Conservation (phyloP, 805 yeast genomes). For the Wickerhamiella azyma region DNA sequence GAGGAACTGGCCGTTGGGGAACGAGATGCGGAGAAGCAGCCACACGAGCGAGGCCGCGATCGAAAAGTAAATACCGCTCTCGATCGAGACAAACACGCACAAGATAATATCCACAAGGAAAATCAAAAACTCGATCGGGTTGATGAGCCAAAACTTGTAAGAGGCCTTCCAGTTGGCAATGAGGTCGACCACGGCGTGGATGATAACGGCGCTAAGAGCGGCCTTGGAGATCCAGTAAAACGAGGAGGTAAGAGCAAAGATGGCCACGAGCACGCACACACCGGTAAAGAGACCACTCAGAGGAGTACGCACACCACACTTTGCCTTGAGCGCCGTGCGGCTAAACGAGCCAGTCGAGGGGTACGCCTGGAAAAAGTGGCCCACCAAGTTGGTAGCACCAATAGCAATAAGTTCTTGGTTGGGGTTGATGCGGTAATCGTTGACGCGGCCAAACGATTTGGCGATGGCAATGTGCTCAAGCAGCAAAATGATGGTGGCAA, state of each 20-base stretch:
- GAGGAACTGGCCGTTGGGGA: constrained; percentile 69
- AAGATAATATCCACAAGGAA: constrained; percentile 60
- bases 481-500: constrained; percentile 66
- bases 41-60: constrained; percentile 69
- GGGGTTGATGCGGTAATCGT: constrained; percentile 81
- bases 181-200: constrained; percentile 85
- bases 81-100: constrained; percentile 68
- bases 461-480: constrained; percentile 89
- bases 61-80: constrained; percentile 83
- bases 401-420: constrained; percentile 91
- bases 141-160: constrained; percentile 52
- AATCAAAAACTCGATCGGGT: constrained; percentile 62
- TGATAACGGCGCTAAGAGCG: constrained; percentile 71
- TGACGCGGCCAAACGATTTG: constrained; percentile 83
- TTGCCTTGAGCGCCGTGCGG: constrained; percentile 84
- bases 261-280: constrained; percentile 71
- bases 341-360: constrained; percentile 95
- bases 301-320: constrained; percentile 92
- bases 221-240: constrained; percentile 88
- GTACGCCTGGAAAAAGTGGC: constrained; percentile 84
- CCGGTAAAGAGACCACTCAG: constrained; percentile 87
- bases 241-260: constrained; percentile 69
- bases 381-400: constrained; percentile 80
- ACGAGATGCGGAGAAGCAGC: constrained; percentile 58
- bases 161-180: constrained; percentile 37